These are phyloP conservation scores for Arabidopsis hybrid DNA, from an alignment of 441 rosid genomes.

Conservation along the genomic window DNA sequence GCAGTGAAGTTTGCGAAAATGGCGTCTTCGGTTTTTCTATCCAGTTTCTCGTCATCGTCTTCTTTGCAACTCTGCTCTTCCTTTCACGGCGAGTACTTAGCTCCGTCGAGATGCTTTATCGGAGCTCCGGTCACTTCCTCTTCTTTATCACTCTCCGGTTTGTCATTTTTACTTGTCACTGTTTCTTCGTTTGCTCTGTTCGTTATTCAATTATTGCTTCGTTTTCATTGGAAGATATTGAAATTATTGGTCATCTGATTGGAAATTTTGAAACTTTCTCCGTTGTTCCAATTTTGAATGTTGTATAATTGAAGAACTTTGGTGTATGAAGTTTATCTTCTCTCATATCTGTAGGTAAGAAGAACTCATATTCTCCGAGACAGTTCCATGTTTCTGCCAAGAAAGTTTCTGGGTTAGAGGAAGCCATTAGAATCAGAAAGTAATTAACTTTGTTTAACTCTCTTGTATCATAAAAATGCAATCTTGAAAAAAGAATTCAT, in stretches of 20 bases:
- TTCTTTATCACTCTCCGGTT: conserved; percentile 53
- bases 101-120: conserved; percentile 47
- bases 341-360: conserved; percentile 47
- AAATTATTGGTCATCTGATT: not conserved
- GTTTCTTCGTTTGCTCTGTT: conserved; percentile 10
- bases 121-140: conserved; percentile 53
- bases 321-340: conserved; percentile 2
- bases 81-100: conserved; percentile 41
- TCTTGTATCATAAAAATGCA: not conserved
- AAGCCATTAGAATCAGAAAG: conserved; percentile 78
- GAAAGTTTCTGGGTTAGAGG: conserved; percentile 70
- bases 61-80: conserved; percentile 50
- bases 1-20: conserved; percentile 44
- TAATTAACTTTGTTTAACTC: conserved; percentile 25
- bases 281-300: not conserved
- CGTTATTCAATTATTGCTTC: not conserved
- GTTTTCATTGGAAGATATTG: not conserved
- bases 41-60: conserved; percentile 43
- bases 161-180: conserved; percentile 21
- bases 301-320: conserved; percentile 14
- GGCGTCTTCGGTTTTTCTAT: conserved; percentile 53
- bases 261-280: not conserved
- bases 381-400: conserved; percentile 52
- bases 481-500: not conserved
- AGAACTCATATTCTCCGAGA: conserved; percentile 25